Evolutionary conservation across 352 stramenopile species (phyloP).

Genomic region (Phytophthora idaei): DNA sequence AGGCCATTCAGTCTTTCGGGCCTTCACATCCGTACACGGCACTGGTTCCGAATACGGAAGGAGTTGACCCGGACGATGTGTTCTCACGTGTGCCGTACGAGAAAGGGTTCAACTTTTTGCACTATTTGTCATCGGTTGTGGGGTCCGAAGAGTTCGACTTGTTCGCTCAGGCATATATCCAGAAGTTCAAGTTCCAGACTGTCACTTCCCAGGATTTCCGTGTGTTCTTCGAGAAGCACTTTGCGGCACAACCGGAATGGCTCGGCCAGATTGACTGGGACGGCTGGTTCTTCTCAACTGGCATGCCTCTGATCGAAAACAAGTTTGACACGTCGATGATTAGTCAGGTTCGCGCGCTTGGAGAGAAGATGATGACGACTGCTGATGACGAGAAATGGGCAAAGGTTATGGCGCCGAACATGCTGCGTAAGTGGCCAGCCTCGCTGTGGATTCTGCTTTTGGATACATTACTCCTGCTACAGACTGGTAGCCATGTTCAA

Average conservation of each 20-base stretch:
- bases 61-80: conserved; percentile 94
- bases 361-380: conserved; percentile 38
- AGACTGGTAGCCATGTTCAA: conserved; percentile 17
- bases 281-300: conserved; percentile 87
- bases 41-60: conserved; percentile 82
- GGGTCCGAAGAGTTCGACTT: conserved; percentile 48
- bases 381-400: conserved; percentile 33
- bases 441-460: conserved; percentile 59
- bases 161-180: conserved; percentile 93
- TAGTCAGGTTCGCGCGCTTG: conserved; percentile 40
- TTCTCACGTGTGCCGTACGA: conserved; percentile 97
- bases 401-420: conserved; percentile 1
- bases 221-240: conserved; percentile 72
- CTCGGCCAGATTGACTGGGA: conserved; percentile 92
- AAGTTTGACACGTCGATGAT: conserved; percentile 89
- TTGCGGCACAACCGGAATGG: conserved; percentile 45
- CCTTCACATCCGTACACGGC: conserved; percentile 81
- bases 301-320: conserved; percentile 80
- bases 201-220: conserved; percentile 85
- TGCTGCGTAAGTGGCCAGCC: conserved; percentile 47
- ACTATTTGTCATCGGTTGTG: conserved; percentile 75
- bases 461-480: conserved; percentile 53
- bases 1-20: conserved; percentile 54
- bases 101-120: conserved; percentile 88
- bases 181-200: conserved; percentile 86